Evolutionary conservation across 2,329 filamentous ascomycete genomes (phyloP), one percentile per base, ranked within the genome.

Genomic region (Monosporascus cannonballus): DNA sequence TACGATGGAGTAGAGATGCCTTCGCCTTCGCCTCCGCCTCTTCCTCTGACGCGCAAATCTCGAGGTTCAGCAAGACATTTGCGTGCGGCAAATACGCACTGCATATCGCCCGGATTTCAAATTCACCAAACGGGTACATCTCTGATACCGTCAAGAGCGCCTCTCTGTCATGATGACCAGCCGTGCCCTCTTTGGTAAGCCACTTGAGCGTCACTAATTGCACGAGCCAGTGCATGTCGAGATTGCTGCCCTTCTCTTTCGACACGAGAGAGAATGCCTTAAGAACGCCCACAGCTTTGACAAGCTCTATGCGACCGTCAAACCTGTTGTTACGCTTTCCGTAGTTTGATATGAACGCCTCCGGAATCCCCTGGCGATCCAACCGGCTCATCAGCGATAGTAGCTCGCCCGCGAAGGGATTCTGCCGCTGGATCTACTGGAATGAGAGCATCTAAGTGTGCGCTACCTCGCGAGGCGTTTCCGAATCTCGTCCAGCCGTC

Each of bases 381-480:
- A 74, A 78, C 52, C 74, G 71, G 63, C 73, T 75, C 70, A 78
- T 72, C 6, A 78, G 64, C 1, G 72, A 73, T 0, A 79, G 56
- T 11, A 77, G 58, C 17, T 73, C 59, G 3, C 73, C 65, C 7
- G 75, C 76, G 4, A 64, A 65, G 5, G 54, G 61, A 30, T 62
- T 54, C 25, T 58, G 51, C 1, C 56, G 53, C 9, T 62, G 67
- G 39, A 77, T 71, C 17, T 71, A 56, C 9, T 69, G 56, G 47
- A 70, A 70, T 0, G 66, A 68, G 30, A 34, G 30, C 30, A 34
- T 14, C 30, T 9, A 34, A 4, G 30, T 6, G 69, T 60, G 45
- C 69, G 65, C 69, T 66, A 75, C 0, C 70, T 72, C 0, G 52
- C 47, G 2, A 70, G 62, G 1, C 74, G 70, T 67, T 48, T 73